Evolutionary conservation across 2,329 filamentous ascomycete genomes (phyloP).

Genomic region (Exophiala mesophila): DNA sequence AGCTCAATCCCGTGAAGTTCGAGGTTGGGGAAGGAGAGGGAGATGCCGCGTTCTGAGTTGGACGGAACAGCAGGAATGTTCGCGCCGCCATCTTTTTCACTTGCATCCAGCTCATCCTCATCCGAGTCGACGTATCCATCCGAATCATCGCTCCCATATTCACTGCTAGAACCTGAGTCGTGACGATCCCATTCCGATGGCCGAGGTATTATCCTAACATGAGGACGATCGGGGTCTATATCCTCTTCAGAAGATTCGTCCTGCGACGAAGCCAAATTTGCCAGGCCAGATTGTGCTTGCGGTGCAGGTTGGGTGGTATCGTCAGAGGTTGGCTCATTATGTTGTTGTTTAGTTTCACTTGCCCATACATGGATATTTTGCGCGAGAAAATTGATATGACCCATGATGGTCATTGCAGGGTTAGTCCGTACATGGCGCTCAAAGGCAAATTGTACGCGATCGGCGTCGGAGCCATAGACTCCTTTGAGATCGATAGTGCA

Average conservation of each 20-base stretch:
- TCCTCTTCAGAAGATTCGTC: too few relatives aligned
- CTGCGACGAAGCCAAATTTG: too few relatives aligned
- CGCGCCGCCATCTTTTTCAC: constrained; percentile 33
- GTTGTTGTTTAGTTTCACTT: constrained; percentile 53
- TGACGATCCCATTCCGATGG: constrained; percentile 67
- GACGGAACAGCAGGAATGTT: constrained; percentile 29
- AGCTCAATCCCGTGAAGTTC: constrained; percentile 74
- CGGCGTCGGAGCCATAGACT: constrained; percentile 55
- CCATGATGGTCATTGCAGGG: constrained; percentile 61
- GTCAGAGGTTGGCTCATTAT: too few relatives aligned
- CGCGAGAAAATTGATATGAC: constrained; percentile 68
- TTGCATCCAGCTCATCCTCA: constrained; percentile 39
- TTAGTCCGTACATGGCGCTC: constrained; percentile 53
- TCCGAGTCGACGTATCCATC: constrained; percentile 35
- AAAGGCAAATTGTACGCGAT: constrained; percentile 62
- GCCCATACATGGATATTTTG: constrained; percentile 66
- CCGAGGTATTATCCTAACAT: constrained; percentile 67
- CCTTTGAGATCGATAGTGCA: constrained; percentile 63
- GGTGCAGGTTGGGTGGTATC: too few relatives aligned
- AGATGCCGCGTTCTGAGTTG: constrained; percentile 52
- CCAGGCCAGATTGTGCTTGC: too few relatives aligned
- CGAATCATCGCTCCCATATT: constrained; percentile 42
- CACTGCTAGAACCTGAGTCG: constrained; percentile 33
- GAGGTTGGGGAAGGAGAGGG: constrained; percentile 70
- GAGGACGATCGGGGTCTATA: constrained; percentile 49